A percentile compares a stretch with the other conserved stretches of the same genome.
phyloP scores from a whole-genome alignment of 768 basidiomycete species.

The Hygrophorus pudorinus region DNA sequence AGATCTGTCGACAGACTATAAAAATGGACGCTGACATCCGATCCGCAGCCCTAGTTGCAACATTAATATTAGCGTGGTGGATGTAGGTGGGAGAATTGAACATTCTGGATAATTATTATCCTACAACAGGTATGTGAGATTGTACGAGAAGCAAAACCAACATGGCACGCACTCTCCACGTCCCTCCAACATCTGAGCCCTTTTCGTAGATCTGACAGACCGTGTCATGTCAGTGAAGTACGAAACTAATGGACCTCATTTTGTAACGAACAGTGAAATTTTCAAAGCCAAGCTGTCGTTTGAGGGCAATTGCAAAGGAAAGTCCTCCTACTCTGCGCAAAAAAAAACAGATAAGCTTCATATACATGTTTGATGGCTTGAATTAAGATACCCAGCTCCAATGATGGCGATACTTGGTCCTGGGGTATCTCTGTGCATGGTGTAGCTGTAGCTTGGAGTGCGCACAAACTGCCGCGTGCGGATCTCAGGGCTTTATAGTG shows the following conservation, averaged over 20 bases:
- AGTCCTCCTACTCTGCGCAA: constrained; percentile 29
- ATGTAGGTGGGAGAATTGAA: too few relatives aligned
- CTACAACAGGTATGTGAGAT: too few relatives aligned
- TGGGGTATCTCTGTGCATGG: too few relatives aligned
- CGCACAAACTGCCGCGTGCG: too few relatives aligned
- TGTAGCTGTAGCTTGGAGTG: too few relatives aligned
- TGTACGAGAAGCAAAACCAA: not conserved
- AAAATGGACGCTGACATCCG: constrained; percentile 31
- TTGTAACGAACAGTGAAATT: constrained; percentile 35
- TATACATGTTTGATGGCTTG: too few relatives aligned
- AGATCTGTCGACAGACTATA: constrained; percentile 41
- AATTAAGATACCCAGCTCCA: too few relatives aligned
- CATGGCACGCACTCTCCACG: constrained; percentile 35
- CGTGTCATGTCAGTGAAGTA: not conserved
- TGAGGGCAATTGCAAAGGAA: constrained; percentile 32
- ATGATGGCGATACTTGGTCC: too few relatives aligned
- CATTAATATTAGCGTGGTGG: not conserved
- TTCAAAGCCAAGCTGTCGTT: constrained; percentile 24
- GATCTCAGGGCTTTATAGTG: too few relatives aligned
- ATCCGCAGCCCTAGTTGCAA: constrained; percentile 30
- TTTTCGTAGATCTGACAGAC: constrained; percentile 35
- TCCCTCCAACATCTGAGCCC: constrained; percentile 34
- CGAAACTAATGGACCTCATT: constrained; percentile 2
- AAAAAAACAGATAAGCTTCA: too few relatives aligned
- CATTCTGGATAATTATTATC: too few relatives aligned